Evolutionary conservation across 176 grass and related monocot genomes (phyloP).

Genomic region (Triticum timopheevii): DNA sequence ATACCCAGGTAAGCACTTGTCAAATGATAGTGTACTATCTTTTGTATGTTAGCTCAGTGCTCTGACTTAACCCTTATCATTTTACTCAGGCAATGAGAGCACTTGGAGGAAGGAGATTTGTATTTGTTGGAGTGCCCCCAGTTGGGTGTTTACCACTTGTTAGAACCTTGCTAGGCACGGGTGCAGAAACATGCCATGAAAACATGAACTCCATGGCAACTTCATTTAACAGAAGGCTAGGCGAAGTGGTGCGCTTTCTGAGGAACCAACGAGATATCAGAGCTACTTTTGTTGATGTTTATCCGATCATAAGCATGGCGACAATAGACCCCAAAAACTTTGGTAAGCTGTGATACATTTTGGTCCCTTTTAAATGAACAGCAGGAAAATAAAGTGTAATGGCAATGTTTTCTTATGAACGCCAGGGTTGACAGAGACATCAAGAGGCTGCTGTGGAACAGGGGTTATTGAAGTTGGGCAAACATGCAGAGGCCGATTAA

Average conservation of each 20-base stretch:
- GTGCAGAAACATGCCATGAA: constrained; percentile 45
- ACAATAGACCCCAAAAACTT: constrained; percentile 38
- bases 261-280: constrained; percentile 37
- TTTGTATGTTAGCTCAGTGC: not conserved
- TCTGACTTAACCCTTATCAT: not conserved
- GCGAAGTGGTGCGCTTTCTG: constrained; percentile 27
- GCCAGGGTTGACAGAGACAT: constrained; percentile 47
- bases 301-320: constrained; percentile 38
- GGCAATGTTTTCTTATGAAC: constrained; percentile 17
- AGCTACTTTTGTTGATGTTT: constrained; percentile 44
- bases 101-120: constrained; percentile 58
- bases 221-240: constrained; percentile 61
- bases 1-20: constrained; percentile 42
- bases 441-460: constrained; percentile 68
- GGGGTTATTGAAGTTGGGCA: constrained; percentile 61
- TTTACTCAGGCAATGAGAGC: constrained; percentile 49
- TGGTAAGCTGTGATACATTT: constrained; percentile 38
- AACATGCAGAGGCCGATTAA: constrained; percentile 53
- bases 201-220: constrained; percentile 44
- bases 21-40: not conserved
- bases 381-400: not conserved
- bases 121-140: constrained; percentile 52
- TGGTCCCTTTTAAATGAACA: not conserved
- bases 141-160: constrained; percentile 59
- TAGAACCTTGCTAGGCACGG: constrained; percentile 45